A percentile compares a stretch with the other conserved stretches of the same genome.
Conservation (phyloP, 2,329 filamentous ascomycete genomes). For the Didymella segeticola region DNA sequence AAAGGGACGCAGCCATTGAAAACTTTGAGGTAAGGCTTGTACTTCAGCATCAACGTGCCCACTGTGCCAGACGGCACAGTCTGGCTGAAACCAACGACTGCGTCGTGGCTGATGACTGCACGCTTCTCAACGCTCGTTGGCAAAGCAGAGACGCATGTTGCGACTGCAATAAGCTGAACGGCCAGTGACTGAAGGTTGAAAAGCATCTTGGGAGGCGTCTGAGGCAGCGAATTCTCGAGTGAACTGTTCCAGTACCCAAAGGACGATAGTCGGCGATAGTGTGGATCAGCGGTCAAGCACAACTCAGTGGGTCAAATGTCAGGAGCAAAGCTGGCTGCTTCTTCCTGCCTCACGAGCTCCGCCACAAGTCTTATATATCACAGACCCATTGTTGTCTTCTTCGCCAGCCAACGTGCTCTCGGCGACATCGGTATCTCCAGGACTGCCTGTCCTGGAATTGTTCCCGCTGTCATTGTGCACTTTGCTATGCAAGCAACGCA, state of each 20-base stretch:
- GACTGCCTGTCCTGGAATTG: slow-evolving; percentile 1
- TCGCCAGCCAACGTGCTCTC: neutral
- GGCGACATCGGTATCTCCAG: neutral
- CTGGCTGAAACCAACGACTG: slow-evolving; percentile 61
- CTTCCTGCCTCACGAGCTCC: neutral
- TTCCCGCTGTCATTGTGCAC: slow-evolving; percentile 10
- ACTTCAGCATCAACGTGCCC: slow-evolving; percentile 61
- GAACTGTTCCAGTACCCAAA: neutral
- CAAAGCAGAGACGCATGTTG: slow-evolving; percentile 30
- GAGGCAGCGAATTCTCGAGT: neutral
- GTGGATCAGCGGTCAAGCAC: neutral
- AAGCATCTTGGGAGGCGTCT: slow-evolving; percentile 28
- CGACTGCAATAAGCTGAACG: slow-evolving; percentile 31
- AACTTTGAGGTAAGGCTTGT: slow-evolving; percentile 63
- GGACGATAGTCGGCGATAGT: neutral
- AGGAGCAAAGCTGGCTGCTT: neutral
- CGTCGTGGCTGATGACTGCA: slow-evolving; percentile 53
- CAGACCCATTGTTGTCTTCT: neutral
- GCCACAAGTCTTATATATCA: slow-evolving; percentile 2
- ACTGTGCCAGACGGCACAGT: slow-evolving; percentile 57
- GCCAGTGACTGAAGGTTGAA: slow-evolving; percentile 29
- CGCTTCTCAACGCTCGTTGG: slow-evolving; percentile 45
- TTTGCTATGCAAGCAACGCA: slow-evolving; percentile 1
- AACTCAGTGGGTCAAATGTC: neutral
- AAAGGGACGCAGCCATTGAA: slow-evolving; percentile 68